Base-by-base conservation (phyloP, 2,329 filamentous ascomycete genomes). In the Aspergillus ruber region DNA sequence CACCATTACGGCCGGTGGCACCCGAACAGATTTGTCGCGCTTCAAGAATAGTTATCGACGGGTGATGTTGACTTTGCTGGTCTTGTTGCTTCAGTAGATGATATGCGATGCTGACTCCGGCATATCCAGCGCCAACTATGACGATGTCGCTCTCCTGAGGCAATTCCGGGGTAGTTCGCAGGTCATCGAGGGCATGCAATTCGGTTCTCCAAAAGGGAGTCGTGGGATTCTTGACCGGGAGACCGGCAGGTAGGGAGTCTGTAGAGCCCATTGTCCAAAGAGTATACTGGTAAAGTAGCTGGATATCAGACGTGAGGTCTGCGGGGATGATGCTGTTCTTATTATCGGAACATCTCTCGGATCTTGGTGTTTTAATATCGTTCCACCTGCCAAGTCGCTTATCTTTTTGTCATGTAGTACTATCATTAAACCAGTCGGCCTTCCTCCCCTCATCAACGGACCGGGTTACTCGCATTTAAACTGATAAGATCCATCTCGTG, bases 81-180 rank as follows among this genome's bases (percentile, higher is more conserved):
- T 39, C 48, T 20, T 51, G 48, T 35, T 57, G 46, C 23, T 66
- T 61, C 10, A 69, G 50, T 4, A 73, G 64, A 49, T 78, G 69
- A 40, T 74, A 74, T 0, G 69, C 70, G 4, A 71, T 66, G 1
- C 68, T 66, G 0, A 69, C 67, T 2, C 76, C 75, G 4, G 74
- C 64, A 46, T 70, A 75, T 0, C 76, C 76, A 12, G 71, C 69
- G 0, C 75, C 76, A 7, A 78, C 66, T 33, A 78, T 70, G 13
- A 71, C 64, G 44, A 78, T 68, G 41, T 78, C 74, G 25, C 63
- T 66, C 25, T 68, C 49, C 0, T 53, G 40, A 0, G 74, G 75
- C 0, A 78, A 55, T 25, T 50, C 39, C 10, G 53, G 46, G 12
- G 56, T 58, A n/a, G 48, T 54, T 43, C 51, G 56, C 25, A 54